Base-by-base conservation (phyloP, 306 rosid species). In the Pachyrhizus erosus region DNA sequence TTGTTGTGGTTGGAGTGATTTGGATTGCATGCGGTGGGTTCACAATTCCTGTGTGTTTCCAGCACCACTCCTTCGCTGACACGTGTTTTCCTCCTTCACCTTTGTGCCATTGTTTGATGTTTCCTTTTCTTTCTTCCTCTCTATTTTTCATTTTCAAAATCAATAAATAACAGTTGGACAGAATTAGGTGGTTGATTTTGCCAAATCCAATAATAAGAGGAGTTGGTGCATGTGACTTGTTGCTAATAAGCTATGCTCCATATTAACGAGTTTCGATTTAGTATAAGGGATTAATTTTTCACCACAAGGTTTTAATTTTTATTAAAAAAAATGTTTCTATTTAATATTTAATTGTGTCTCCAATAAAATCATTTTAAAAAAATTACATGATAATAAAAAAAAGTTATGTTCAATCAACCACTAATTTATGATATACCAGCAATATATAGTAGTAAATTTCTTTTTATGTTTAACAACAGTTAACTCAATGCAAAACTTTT, bases 201-300 rank as follows among this genome's bases (percentile, higher is more conserved):
- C 74, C 67, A 73, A 61, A 73, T 33, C 52, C 73, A 80, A 58
- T 60, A 42, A 29, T 70, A 40, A 57, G 61, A 42, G 14, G 75
- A 70, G 71, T 57, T 57, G 62, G 78, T 69, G 60, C 60, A n/a
- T 18, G 24, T n/a, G 23, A 51, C 10, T 49, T 15, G 57, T 49
- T 49, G 6, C 57, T 51, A 13, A 45, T 45, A 13, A 43, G 34
- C 34, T 31, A 31, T n/a, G 34, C 34, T 31, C 2, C 3, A 31
- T 31, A 31, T 31, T 4, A 31, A 31, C 4, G 34, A 4, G 34
- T 2, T 31, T 31, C 12, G 13, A 40, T 40, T 5, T 40, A 5
- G 9, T 37, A 37, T 0, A 37, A 37, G 40, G 40, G 40, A 9
- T 40, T 40, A 8, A 40, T 40, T 40, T 40, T 40, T 40, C 13